phyloP scores from a whole-genome alignment of 1,139 yeast genomes.

The Hyphopichia pseudoburtonii region DNA sequence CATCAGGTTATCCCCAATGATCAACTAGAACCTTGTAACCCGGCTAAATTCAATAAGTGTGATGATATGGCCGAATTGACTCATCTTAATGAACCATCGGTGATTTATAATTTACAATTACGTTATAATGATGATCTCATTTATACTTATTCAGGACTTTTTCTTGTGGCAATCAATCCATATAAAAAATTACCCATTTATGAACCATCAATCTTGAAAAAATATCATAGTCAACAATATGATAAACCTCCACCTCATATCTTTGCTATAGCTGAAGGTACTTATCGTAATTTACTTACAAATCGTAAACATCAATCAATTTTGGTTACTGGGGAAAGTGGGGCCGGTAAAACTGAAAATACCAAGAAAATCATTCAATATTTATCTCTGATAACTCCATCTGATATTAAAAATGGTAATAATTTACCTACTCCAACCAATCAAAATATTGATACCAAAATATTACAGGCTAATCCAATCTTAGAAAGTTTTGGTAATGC shows the following conservation, averaged over 20 bases:
- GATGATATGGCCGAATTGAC: slow-evolving; percentile 96
- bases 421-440: slow-evolving; percentile 19
- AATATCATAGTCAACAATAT: slow-evolving; percentile 50
- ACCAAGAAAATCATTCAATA: slow-evolving; percentile 96
- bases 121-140: slow-evolving; percentile 79
- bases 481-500: slow-evolving; percentile 97
- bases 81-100: slow-evolving; percentile 91
- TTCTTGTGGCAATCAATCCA: slow-evolving; percentile 94
- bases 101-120: slow-evolving; percentile 73
- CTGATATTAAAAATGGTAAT: slow-evolving; percentile 6
- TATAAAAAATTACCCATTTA: slow-evolving; percentile 79
- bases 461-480: slow-evolving; percentile 91
- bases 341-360: slow-evolving; percentile 97
- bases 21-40: slow-evolving; percentile 71
- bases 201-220: slow-evolving; percentile 53
- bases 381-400: slow-evolving; percentile 68
- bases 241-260: slow-evolving; percentile 77
- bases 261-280: slow-evolving; percentile 86
- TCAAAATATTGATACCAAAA: slow-evolving; percentile 68
- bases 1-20: slow-evolving; percentile 38
- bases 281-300: slow-evolving; percentile 72
- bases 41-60: slow-evolving; percentile 88
- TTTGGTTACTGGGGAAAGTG: slow-evolving; percentile 96
- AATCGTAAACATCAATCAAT: slow-evolving; percentile 83
- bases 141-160: slow-evolving; percentile 78